Conservation (phyloP, 495 filamentous ascomycete species). For the Sabuloglossum arenarium region DNA sequence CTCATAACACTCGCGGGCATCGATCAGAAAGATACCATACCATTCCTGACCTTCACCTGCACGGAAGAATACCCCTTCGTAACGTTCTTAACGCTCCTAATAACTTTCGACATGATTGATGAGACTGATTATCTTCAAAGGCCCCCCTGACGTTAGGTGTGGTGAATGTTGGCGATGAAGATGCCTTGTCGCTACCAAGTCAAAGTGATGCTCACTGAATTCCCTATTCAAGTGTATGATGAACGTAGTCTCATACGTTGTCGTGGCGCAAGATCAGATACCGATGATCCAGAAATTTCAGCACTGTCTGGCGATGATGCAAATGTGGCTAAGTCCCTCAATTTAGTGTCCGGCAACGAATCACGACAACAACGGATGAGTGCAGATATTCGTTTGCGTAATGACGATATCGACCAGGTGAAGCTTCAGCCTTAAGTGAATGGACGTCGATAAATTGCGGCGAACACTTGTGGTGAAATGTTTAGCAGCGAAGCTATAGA, state of each 20-base stretch:
- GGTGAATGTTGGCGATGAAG: neutral
- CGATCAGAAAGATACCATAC: conserved; percentile 29
- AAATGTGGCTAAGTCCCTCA: neutral
- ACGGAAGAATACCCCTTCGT: conserved; percentile 96
- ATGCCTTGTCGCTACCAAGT: neutral
- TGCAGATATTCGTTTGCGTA: neutral
- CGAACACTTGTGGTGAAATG: too few species aligned
- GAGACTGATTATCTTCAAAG: neutral
- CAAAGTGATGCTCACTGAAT: neutral
- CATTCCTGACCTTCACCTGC: conserved; percentile 99
- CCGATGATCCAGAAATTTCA: neutral
- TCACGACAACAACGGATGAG: neutral
- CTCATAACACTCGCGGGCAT: neutral
- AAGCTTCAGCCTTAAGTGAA: neutral
- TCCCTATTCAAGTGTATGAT: neutral
- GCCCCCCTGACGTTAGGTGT: neutral
- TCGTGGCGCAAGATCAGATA: neutral
- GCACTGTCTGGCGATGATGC: neutral
- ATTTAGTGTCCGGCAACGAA: neutral
- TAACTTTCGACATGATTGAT: conserved; percentile 72
- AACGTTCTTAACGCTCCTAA: conserved; percentile 98
- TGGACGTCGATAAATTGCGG: neutral
- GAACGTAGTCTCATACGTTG: neutral
- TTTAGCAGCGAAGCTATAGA: neutral
- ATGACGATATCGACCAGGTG: neutral